Percentiles rank a stretch among this genome's conserved stretches.
phyloP scores from a whole-genome alignment of 495 filamentous ascomycete genomes.

The Hyaloscypha bicolor region DNA sequence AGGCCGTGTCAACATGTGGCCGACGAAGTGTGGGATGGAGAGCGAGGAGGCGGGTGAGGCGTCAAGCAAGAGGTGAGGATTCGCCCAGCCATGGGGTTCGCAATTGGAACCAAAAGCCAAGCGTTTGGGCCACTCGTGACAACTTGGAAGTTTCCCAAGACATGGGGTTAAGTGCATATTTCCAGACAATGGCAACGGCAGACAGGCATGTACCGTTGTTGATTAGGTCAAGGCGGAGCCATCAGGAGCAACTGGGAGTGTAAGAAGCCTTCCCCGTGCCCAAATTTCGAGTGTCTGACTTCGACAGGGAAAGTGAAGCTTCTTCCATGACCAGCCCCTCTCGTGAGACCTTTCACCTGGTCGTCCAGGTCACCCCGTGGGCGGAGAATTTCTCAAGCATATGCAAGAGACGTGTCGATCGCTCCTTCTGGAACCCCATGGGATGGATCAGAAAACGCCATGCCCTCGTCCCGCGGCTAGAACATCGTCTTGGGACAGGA shows the following conservation, averaged over 20 bases:
- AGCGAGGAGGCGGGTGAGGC: slow-evolving; percentile 9
- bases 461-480: not conserved
- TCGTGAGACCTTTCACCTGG: not conserved
- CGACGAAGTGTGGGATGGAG: not conserved
- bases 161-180: not conserved
- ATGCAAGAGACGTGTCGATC: not conserved
- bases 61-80: not conserved
- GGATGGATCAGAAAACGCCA: slow-evolving; percentile 20
- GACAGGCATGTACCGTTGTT: no score
- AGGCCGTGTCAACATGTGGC: slow-evolving; percentile 6
- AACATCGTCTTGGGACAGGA: slow-evolving; percentile 31
- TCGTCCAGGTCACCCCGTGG: not conserved
- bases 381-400: not conserved
- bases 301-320: not conserved
- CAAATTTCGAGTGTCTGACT: not conserved
- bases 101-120: not conserved
- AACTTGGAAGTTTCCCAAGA: not conserved
- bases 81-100: not conserved
- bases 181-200: not conserved
- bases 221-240: no score
- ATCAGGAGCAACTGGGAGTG: no score
- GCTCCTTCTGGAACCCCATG: not conserved
- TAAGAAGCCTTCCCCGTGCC: no score
- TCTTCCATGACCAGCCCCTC: not conserved
- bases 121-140: slow-evolving; percentile 6